Evolutionary conservation across 2,329 filamentous ascomycete species (phyloP), one percentile per base, ranked within the genome.

Genomic region (Colletotrichum sp.): DNA sequence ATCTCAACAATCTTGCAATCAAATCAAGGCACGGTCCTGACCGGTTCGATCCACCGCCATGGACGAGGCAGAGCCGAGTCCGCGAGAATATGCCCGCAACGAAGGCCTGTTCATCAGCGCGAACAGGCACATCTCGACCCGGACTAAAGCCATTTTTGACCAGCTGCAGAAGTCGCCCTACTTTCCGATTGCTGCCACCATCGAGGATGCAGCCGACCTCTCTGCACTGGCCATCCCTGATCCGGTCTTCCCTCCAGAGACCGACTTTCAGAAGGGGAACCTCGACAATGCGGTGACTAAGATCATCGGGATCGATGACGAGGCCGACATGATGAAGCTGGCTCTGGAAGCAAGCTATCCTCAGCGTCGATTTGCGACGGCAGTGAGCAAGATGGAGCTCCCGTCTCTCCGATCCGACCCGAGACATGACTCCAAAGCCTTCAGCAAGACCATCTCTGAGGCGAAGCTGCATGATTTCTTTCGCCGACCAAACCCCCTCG

Each of bases 361-460:
- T 15, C 15, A 36, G 4, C 18, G 9, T 16, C 75, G 75, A 8
- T 69, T 69, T 21, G 44, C 28, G 6, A 28, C 62, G 4, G 44
- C 52, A 5, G 62, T 55, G 7, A 24, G 7, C 12, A 69, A 69
- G 21, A n/a, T 76, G 2, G 75, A 78, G 16, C 57, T 77, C 16
- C 76, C 76, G 5, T 15, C 39, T 18, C 63, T 78, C 4, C 34
- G 52, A 18, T 77, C 66, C 30, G 75, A 77, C 18, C 55, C 36
- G 6, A 55, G 52, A 24, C 71, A 65, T 5, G 76, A 78, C 24
- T n/a, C 66, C 21, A 68, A 75, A 30, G 49, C 36, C 18, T 60
- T 71, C n/a, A 30, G 18, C 49, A 39, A 26, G 15, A 16, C 5
- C 5, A 18, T 75, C 16, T 52, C 59, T 18, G 71, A 67, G n/a